A percentile compares a stretch with the other conserved stretches of the same genome.
Conservation (phyloP, 2,329 filamentous ascomycete genomes). For the Ascomycota sp. region DNA sequence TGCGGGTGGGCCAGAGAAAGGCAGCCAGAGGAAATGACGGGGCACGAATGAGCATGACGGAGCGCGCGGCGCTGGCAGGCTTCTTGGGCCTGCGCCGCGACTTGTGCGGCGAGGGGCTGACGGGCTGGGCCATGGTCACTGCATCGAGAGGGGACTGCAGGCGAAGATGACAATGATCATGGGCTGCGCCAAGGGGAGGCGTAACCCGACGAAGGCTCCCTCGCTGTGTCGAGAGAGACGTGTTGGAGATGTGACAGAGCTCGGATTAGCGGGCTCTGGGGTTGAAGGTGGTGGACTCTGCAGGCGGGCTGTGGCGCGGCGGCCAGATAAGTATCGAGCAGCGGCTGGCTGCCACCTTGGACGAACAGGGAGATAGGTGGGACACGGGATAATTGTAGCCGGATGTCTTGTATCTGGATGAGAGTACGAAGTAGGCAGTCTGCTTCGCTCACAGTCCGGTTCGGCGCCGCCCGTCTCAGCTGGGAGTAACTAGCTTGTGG, state of each 20-base stretch:
- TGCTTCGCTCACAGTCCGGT: too few species aligned
- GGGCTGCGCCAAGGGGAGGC: background rate
- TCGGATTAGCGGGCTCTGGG: too few species aligned
- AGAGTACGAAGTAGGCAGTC: too few species aligned
- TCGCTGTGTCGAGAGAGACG: background rate
- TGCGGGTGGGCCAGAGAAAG: conserved; percentile 84
- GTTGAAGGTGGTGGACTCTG: too few species aligned
- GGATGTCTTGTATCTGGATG: too few species aligned
- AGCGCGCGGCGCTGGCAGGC: conserved; percentile 16
- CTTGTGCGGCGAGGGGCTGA: conserved; percentile 34
- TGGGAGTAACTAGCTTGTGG: too few species aligned
- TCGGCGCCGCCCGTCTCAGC: too few species aligned
- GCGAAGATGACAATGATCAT: background rate
- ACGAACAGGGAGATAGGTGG: too few species aligned
- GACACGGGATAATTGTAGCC: too few species aligned
- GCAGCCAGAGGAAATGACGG: conserved; percentile 80
- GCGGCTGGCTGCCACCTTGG: too few species aligned
- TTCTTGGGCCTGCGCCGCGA: conserved; percentile 37
- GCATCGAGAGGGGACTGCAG: conserved; percentile 1
- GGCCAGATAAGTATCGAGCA: too few species aligned
- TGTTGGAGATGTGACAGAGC: background rate
- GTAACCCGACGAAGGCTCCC: background rate
- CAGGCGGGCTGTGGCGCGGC: too few species aligned
- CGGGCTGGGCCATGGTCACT: conserved; percentile 21
- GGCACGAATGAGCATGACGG: conserved; percentile 26